phyloP scores from a whole-genome alignment of 169 alveolate genomes.

The Plasmodium knowlesi region DNA sequence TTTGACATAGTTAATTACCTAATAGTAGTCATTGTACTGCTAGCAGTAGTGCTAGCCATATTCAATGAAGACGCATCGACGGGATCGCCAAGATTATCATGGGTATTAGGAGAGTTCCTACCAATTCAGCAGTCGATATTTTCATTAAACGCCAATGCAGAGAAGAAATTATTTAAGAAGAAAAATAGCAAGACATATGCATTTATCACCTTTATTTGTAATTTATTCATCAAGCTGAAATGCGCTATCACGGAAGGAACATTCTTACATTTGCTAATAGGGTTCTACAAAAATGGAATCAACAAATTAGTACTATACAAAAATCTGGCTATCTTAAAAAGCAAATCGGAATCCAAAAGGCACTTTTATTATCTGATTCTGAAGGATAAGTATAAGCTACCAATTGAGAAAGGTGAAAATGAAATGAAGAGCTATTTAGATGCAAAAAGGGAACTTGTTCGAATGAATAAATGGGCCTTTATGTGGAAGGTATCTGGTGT shows the following conservation, averaged over 20 bases:
- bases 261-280: conserved; percentile 10
- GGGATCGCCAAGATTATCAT: conserved; percentile 68
- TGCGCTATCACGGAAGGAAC: conserved; percentile 15
- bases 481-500: conserved; percentile 80
- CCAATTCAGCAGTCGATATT: conserved; percentile 73
- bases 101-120: conserved; percentile 75
- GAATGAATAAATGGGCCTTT: conserved; percentile 80
- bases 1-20: conserved; percentile 46
- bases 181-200: conserved; percentile 23
- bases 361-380: conserved; percentile 79
- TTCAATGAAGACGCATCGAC: conserved; percentile 74
- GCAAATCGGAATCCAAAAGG: conserved; percentile 76
- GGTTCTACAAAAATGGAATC: background rate
- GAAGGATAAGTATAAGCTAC: conserved; percentile 76
- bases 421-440: conserved; percentile 83
- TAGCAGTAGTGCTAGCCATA: conserved; percentile 59
- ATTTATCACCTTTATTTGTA: conserved; percentile 27
- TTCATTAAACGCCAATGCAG: conserved; percentile 34
- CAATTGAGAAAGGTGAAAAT: conserved; percentile 78
- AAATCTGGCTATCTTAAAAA: conserved; percentile 35
- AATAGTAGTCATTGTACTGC: conserved; percentile 52
- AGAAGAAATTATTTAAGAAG: conserved; percentile 36
- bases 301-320: conserved; percentile 35
- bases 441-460: conserved; percentile 74
- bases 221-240: conserved; percentile 12